A percentile compares a stretch with the other conserved stretches of the same genome.
Conservation (phyloP, 305 asterid species). For the Striga hermonthica region DNA sequence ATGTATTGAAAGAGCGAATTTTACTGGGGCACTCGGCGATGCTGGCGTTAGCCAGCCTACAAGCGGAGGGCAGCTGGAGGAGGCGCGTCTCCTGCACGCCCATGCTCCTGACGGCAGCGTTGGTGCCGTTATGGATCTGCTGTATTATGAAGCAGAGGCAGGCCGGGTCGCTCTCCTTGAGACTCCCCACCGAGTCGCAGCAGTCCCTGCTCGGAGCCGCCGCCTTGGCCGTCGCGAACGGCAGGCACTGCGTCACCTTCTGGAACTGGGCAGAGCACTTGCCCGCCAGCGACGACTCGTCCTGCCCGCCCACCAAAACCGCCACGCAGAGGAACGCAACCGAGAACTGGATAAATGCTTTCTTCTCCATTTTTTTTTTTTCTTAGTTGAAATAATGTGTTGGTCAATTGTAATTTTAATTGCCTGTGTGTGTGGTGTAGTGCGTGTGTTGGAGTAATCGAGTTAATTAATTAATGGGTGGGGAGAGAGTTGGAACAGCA, state of each 20-base stretch:
- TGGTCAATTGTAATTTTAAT: no score
- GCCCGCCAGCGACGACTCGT: conserved; percentile 19
- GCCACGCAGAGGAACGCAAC: conserved; percentile 24
- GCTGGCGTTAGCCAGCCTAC: conserved; percentile 62
- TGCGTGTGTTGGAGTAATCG: no score
- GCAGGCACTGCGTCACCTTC: conserved; percentile 60
- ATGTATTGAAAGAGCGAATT: not conserved
- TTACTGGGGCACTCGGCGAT: conserved; percentile 72
- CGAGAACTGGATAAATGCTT: not conserved
- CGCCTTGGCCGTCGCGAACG: conserved; percentile 64
- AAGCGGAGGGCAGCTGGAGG: conserved; percentile 73
- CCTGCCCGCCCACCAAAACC: conserved; percentile 21
- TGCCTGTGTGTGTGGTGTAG: no score
- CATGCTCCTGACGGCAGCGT: conserved; percentile 53
- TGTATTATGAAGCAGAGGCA: conserved; percentile 69
- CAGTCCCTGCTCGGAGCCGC: conserved; percentile 61
- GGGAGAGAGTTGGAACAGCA: no score
- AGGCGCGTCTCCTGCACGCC: conserved; percentile 66
- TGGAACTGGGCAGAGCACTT: conserved; percentile 56
- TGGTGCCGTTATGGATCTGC: conserved; percentile 69
- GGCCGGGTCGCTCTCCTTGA: conserved; percentile 53
- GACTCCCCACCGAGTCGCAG: conserved; percentile 53
- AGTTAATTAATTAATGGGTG: no score
- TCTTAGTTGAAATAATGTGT: no score
- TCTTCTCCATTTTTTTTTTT: not conserved